These are phyloP conservation scores for Sabuloglossum arenarium DNA, from an alignment of 495 filamentous ascomycete genomes.

Conservation along the genomic window DNA sequence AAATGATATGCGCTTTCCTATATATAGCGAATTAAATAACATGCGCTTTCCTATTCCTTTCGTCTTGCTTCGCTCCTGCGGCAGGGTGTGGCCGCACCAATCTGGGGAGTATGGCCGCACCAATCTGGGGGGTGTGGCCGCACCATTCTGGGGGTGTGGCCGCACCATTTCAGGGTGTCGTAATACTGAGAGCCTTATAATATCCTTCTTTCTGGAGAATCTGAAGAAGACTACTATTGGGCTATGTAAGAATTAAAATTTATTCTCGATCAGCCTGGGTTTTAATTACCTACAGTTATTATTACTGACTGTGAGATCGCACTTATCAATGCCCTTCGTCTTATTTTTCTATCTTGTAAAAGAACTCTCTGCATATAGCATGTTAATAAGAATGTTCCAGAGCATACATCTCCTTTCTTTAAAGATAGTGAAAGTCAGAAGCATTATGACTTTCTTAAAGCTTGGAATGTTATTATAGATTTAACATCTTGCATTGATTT, in stretches of 20 bases:
- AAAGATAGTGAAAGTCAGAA: too few relatives aligned
- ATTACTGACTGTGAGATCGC: not conserved
- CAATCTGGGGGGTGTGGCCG: not conserved
- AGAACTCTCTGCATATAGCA: constrained; percentile 3
- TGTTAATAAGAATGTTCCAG: not conserved
- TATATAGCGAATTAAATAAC: not conserved
- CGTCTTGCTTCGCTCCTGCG: too few relatives aligned
- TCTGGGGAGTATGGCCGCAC: not conserved
- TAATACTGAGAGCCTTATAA: not conserved
- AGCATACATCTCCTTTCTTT: too few relatives aligned
- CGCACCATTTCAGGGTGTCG: not conserved
- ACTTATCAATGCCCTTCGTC: not conserved
- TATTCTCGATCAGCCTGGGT: not conserved
- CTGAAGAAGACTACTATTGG: not conserved
- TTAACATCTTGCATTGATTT: too few relatives aligned
- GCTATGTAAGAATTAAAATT: not conserved
- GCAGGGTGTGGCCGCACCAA: not conserved
- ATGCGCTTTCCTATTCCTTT: too few relatives aligned
- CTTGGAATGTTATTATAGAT: too few relatives aligned
- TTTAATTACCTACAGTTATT: not conserved
- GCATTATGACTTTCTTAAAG: too few relatives aligned
- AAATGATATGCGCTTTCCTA: not conserved
- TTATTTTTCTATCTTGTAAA: not conserved
- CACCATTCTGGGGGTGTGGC: not conserved
- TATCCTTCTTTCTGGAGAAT: too few relatives aligned